Percentiles rank a stretch among this genome's conserved stretches.
These are phyloP conservation scores for Hyparrhenia diplandra DNA, from an alignment of 176 grass and related monocot genomes.

Conservation along the genomic window DNA sequence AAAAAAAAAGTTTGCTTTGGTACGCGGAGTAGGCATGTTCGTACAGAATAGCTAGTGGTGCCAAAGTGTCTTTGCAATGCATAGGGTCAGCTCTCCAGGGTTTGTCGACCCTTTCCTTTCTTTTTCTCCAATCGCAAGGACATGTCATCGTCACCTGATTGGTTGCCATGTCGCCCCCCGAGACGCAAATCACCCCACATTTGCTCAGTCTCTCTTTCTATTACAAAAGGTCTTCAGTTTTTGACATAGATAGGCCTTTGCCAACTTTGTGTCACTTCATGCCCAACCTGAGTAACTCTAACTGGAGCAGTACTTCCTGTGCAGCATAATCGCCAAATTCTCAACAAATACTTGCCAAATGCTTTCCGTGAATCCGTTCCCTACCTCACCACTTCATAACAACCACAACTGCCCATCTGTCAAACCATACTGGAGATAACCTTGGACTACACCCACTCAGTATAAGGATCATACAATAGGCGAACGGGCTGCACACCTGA, in stretches of 20 bases:
- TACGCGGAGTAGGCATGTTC: not conserved
- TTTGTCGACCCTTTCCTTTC: too few species aligned
- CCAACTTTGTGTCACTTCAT: conserved; percentile 1
- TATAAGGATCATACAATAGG: not conserved
- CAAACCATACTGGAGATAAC: not conserved
- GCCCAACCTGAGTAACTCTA: not conserved
- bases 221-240: not conserved
- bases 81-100: not conserved
- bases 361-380: not conserved
- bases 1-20: not conserved
- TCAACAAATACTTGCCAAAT: not conserved
- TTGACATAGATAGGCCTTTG: not conserved
- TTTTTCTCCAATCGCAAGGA: too few species aligned
- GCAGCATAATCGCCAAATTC: not conserved
- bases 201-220: not conserved
- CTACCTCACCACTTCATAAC: not conserved
- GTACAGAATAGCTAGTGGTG: not conserved
- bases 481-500: not conserved
- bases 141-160: not conserved
- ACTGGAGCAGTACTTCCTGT: not conserved
- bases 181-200: conserved; percentile 7
- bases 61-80: not conserved
- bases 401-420: not conserved
- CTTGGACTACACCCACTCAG: not conserved
- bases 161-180: not conserved